Conservation (phyloP, 2,329 filamentous ascomycete genomes). For the Bisporella sp. region DNA sequence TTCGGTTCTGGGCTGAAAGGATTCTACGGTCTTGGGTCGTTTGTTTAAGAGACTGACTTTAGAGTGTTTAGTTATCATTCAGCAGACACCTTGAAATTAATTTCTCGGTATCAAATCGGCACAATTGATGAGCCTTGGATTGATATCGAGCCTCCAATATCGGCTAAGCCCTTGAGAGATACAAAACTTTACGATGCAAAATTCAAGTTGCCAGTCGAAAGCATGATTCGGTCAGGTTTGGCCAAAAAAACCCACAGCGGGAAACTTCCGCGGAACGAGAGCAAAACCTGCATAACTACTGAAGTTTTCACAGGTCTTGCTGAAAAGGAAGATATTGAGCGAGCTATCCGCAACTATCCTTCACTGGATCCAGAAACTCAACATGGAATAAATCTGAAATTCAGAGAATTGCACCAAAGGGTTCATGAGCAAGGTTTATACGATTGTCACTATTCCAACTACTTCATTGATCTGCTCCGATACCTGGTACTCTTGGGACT, state of each 20-base stretch:
- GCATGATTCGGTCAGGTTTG: background rate
- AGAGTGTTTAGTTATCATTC: conserved; percentile 67
- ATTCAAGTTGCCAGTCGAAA: background rate
- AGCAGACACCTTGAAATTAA: conserved; percentile 45
- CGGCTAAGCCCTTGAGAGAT: conserved; percentile 46
- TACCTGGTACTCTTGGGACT: conserved; percentile 43
- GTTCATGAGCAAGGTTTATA: conserved; percentile 51
- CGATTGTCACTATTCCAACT: conserved; percentile 49
- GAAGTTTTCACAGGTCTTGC: conserved; percentile 48
- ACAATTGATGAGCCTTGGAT: conserved; percentile 69
- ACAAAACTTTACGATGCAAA: background rate
- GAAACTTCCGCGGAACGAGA: background rate
- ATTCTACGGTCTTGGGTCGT: background rate
- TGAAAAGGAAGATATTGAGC: conserved; percentile 56
- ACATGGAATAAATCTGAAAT: conserved; percentile 46
- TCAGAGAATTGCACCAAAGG: conserved; percentile 47
- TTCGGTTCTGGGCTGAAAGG: background rate
- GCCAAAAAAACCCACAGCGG: background rate
- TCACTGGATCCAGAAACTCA: conserved; percentile 48
- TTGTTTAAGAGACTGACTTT: background rate
- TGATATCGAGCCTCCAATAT: conserved; percentile 84
- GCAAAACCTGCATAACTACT: background rate
- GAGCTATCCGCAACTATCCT: conserved; percentile 37
- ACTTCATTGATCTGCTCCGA: conserved; percentile 50
- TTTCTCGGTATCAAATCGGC: conserved; percentile 62